A percentile compares a stretch with the other conserved stretches of the same genome.
Conservation (phyloP, 495 filamentous ascomycete genomes). For the Alectoria sarmentosa region DNA sequence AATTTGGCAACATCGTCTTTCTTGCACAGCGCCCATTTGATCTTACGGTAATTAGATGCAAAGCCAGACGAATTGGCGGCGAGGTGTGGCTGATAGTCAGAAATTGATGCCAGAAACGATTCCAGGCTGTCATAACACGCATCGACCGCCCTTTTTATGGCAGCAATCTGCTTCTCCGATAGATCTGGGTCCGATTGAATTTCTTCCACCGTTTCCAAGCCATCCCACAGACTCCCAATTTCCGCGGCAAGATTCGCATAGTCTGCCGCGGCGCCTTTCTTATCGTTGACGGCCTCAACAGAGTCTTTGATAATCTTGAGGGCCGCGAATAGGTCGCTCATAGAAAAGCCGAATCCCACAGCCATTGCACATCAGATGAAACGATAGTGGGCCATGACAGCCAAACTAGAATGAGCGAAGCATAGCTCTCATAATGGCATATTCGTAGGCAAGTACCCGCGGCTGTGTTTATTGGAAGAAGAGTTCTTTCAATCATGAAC, state of each 20-base stretch:
- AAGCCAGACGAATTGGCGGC: conserved; percentile 11
- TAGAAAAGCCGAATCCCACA: conserved; percentile 33
- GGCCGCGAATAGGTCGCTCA: conserved; percentile 33
- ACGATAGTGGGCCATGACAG: neutral
- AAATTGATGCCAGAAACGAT: conserved; percentile 22
- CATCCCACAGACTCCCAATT: conserved; percentile 29
- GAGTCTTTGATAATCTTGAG: conserved; percentile 32
- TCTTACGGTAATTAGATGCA: conserved; percentile 23
- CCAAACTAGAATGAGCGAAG: neutral
- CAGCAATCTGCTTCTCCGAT: conserved; percentile 17
- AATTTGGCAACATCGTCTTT: conserved; percentile 32
- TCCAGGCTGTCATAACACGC: conserved; percentile 25
- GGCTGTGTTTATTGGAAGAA: neutral
- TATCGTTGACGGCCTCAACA: conserved; percentile 30
- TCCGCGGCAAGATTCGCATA: conserved; percentile 29
- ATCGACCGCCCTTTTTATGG: conserved; percentile 17
- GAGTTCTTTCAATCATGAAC: neutral
- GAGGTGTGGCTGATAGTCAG: conserved; percentile 27
- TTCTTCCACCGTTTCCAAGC: conserved; percentile 28
- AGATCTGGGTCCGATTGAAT: conserved; percentile 19
- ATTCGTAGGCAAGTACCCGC: neutral
- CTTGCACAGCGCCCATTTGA: conserved; percentile 30
- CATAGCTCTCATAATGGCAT: too few species aligned
- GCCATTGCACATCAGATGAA: conserved; percentile 25
- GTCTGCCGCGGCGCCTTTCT: conserved; percentile 28